These are phyloP conservation scores for Cutaneotrichosporon cutaneum DNA, from an alignment of 1,284 basidiomycete species.

Conservation along the genomic window DNA sequence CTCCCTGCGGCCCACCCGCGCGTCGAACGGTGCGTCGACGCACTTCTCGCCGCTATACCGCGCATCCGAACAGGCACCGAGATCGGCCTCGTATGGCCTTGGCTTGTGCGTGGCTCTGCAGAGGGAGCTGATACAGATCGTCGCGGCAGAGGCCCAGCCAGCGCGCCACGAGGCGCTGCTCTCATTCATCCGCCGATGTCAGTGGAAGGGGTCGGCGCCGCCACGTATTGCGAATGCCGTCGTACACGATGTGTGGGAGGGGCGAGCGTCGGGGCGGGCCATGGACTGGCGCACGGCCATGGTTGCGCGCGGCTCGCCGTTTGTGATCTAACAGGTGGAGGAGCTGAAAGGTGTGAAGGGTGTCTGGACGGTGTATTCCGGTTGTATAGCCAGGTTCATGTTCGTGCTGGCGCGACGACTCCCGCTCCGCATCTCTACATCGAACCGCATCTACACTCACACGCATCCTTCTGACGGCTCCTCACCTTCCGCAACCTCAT, in stretches of 20 bases:
- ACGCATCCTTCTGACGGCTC: no score
- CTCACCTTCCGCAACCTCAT: no score
- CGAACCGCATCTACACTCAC: no score
- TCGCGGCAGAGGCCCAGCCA: background rate
- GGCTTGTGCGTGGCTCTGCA: background rate
- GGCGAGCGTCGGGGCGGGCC: background rate
- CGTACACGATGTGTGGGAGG: constrained; percentile 7
- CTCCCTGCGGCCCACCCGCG: constrained; percentile 1
- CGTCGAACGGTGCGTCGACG: constrained; percentile 1
- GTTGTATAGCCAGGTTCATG: no score
- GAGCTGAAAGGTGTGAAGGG: background rate
- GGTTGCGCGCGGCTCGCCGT: background rate
- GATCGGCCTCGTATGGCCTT: constrained; percentile 10
- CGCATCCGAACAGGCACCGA: constrained; percentile 3
- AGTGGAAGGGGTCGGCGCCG: constrained; percentile 6
- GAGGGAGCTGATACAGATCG: background rate
- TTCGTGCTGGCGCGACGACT: no score
- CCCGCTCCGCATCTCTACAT: no score
- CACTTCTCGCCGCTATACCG: background rate
- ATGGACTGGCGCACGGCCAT: constrained; percentile 3
- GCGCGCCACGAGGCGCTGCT: background rate
- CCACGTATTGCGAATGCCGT: background rate
- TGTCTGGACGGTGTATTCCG: no score
- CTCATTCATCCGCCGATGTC: constrained; percentile 1
- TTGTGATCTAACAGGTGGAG: background rate